A percentile compares a stretch with the other conserved stretches of the same genome.
Evolutionary conservation across 495 filamentous ascomycete genomes (phyloP).

Genomic region (Hyaloscypha bicolor): DNA sequence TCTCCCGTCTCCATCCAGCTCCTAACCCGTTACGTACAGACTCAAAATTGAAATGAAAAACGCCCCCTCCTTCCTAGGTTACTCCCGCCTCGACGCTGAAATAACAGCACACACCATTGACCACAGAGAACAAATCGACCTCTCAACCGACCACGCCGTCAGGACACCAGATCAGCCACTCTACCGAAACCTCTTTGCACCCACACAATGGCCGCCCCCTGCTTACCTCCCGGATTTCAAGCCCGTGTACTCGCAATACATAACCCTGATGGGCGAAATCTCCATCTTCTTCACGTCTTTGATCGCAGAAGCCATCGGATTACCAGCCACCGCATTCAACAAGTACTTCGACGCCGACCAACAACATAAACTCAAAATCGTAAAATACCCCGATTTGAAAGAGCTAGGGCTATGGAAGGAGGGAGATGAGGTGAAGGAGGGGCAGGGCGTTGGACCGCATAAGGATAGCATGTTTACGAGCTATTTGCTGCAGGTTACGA

Average conservation of each 20-base stretch:
- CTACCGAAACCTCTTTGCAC: conserved; percentile 79
- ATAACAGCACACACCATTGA: conserved; percentile 62
- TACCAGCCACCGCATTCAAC: conserved; percentile 72
- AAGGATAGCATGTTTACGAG: conserved; percentile 90
- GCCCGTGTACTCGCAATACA: conserved; percentile 69
- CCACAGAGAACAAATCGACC: conserved; percentile 89
- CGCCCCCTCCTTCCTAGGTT: conserved; percentile 64
- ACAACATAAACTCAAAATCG: conserved; percentile 91
- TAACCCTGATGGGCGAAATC: conserved; percentile 69
- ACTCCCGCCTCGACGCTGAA: conserved; percentile 63
- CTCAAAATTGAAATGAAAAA: conserved; percentile 91
- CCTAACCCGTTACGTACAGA: conserved; percentile 36
- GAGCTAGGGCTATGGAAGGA: conserved; percentile 49
- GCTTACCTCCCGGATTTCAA: conserved; percentile 71
- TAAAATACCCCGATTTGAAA: conserved; percentile 77
- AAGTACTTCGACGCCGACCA: conserved; percentile 80
- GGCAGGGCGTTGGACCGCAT: conserved; percentile 86
- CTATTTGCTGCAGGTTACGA: conserved; percentile 84
- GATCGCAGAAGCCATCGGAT: conserved; percentile 83
- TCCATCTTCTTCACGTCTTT: conserved; percentile 78
- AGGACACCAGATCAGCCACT: conserved; percentile 64
- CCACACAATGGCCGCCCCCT: conserved; percentile 88
- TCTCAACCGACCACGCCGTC: conserved; percentile 73
- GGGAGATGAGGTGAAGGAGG: conserved; percentile 37
- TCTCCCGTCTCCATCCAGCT: neutral